Percentiles rank a stretch among this genome's conserved stretches.
These are phyloP conservation scores for Pleurotus tuoliensis DNA, from an alignment of 768 basidiomycete genomes.

Conservation along the genomic window DNA sequence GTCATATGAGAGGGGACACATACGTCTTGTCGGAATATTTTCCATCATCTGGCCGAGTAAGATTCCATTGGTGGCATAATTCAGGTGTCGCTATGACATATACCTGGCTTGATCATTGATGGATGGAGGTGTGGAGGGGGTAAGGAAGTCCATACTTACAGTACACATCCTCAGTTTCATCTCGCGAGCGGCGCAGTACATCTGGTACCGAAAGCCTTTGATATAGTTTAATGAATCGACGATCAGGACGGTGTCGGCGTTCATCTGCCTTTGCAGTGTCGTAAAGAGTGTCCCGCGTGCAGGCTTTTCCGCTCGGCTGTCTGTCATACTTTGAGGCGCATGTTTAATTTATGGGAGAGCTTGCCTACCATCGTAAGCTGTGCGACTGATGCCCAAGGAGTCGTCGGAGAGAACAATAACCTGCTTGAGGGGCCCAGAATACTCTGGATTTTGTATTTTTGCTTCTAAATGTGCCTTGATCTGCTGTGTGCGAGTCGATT, in stretches of 20 bases:
- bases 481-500: slow-evolving; percentile 68
- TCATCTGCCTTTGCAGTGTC: slow-evolving; percentile 72
- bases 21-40: slow-evolving; percentile 75
- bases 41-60: slow-evolving; percentile 37
- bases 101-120: slow-evolving; percentile 42
- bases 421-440: slow-evolving; percentile 46
- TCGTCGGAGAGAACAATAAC: slow-evolving; percentile 72
- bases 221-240: slow-evolving; percentile 95
- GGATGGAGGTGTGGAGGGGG: slow-evolving; percentile 1
- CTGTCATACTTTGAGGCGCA: slow-evolving; percentile 32
- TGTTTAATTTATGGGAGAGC: neutral
- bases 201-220: slow-evolving; percentile 97
- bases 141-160: slow-evolving; percentile 39
- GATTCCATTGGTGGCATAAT: slow-evolving; percentile 76
- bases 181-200: slow-evolving; percentile 94
- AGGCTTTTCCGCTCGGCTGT: slow-evolving; percentile 80
- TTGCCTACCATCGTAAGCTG: slow-evolving; percentile 69
- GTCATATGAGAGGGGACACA: slow-evolving; percentile 18
- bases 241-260: slow-evolving; percentile 74
- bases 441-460: slow-evolving; percentile 43
- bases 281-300: slow-evolving; percentile 83
- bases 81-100: slow-evolving; percentile 75
- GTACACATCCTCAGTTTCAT: slow-evolving; percentile 83
- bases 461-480: slow-evolving; percentile 54
- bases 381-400: slow-evolving; percentile 54